Base-by-base conservation (phyloP, 2,329 filamentous ascomycete genomes). In the Metarhizium humberi region DNA sequence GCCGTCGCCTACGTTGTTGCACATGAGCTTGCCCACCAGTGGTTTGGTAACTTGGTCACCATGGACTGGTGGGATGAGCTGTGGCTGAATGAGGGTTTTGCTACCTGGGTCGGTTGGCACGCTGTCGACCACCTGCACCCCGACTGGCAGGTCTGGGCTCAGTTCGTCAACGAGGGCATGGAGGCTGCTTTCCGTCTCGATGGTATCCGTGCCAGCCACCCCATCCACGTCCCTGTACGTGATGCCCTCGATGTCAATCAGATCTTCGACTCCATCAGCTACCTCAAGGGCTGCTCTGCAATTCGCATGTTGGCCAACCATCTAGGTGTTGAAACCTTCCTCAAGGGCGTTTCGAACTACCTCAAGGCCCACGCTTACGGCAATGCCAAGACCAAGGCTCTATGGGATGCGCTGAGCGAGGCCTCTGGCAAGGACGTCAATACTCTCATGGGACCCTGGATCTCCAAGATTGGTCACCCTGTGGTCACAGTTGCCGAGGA, bases 41-140 rank as follows among this genome's bases (percentile, higher is more conserved):
- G 92, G 92, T 96, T 96, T 64, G 91, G 91, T 42, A 95, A 96
- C 69, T 80, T 96, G 11, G 91, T 95, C 47, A 96, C 92, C 6
- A 96, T 96, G 91, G 90, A 95, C 70, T 96, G 91, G 90, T 94
- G 89, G 90, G 90, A 87, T 67, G 88, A 95, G 74, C 80, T 94
- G 45, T 96, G 91, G 91, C 80, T 95, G 53, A 95, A 95, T 66
- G 92, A 97, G 72, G 92, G 92, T 13, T 99, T 99, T 67, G 94
- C 94, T 46, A 99, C 94, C 3, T 97, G 92, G 92, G 92, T 96
- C 47, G 94, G 92, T 53, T 99, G 92, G 92, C 81, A 92, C 58
- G 92, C 91, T 10, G 84, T 92, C 56, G 90, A 97, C 67, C 82
- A 95, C 67, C 83, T 97, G 55, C 90, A 97, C 71, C 94, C 94